phyloP scores from a whole-genome alignment of 2,329 filamentous ascomycete genomes.

The Scopulariopsis brevicaulis region DNA sequence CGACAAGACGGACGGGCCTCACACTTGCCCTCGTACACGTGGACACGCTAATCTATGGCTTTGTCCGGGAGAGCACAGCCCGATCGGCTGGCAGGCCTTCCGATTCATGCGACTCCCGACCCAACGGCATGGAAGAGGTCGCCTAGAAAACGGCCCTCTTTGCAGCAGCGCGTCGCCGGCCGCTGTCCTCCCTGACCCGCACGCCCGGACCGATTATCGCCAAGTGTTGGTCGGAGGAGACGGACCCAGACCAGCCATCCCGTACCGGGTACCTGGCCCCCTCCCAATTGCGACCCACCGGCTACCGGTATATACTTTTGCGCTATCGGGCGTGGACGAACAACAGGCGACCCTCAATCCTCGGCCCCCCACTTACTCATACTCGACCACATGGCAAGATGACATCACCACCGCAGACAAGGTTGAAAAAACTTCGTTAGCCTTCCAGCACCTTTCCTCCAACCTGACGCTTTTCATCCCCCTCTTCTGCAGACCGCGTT shows the following conservation, averaged over 20 bases:
- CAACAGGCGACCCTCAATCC: neutral
- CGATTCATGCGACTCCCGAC: too few species aligned
- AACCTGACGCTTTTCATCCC: neutral
- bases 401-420: neutral
- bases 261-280: neutral
- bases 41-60: neutral
- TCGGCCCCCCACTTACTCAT: constrained; percentile 4
- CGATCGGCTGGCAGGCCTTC: too few species aligned
- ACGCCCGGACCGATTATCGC: neutral
- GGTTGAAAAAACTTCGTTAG: constrained; percentile 3
- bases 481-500: neutral
- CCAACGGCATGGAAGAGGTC: too few species aligned
- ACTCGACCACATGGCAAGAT: constrained; percentile 5
- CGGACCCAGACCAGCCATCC: neutral
- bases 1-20: neutral
- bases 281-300: neutral
- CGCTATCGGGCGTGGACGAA: neutral
- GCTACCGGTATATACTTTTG: neutral
- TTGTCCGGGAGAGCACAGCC: neutral
- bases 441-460: neutral
- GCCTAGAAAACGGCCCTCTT: too few species aligned
- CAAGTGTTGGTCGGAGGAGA: neutral
- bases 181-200: too few species aligned
- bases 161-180: too few species aligned
- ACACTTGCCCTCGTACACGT: neutral